Conservation (phyloP, 768 basidiomycete genomes). For the Psilocybe sp. region DNA sequence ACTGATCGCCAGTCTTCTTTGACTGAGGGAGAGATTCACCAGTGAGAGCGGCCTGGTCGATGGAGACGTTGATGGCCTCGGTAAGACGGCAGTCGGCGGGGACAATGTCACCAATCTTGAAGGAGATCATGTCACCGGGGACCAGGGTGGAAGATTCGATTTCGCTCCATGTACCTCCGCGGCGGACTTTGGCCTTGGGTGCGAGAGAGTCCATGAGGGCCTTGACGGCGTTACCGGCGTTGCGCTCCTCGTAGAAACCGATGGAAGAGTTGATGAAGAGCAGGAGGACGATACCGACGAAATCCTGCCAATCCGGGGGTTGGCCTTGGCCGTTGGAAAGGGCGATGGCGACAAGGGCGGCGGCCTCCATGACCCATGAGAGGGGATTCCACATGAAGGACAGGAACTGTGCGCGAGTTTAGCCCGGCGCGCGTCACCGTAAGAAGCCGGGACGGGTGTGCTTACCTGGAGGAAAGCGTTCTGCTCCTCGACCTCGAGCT, state of each 20-base stretch:
- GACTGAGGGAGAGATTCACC: slow-evolving; percentile 93
- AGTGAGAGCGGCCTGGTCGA: slow-evolving; percentile 97
- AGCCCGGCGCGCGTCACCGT: background rate
- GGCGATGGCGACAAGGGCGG: slow-evolving; percentile 90
- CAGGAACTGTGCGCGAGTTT: slow-evolving; percentile 54
- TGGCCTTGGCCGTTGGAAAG: slow-evolving; percentile 87
- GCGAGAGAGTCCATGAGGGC: slow-evolving; percentile 99
- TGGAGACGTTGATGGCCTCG: slow-evolving; percentile 95
- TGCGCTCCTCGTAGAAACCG: slow-evolving; percentile 97
- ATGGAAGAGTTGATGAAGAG: slow-evolving; percentile 94
- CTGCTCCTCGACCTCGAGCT: slow-evolving; percentile 86
- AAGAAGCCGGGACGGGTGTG: slow-evolving; percentile 4
- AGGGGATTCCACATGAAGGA: slow-evolving; percentile 99
- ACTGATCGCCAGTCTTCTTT: slow-evolving; percentile 94
- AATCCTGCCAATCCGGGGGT: slow-evolving; percentile 96
- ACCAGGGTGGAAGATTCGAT: slow-evolving; percentile 89
- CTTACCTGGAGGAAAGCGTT: slow-evolving; percentile 84
- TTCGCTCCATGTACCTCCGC: slow-evolving; percentile 80
- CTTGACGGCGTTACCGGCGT: slow-evolving; percentile 98
- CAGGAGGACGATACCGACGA: slow-evolving; percentile 91
- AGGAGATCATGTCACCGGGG: slow-evolving; percentile 93
- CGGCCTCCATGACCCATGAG: slow-evolving; percentile 99
- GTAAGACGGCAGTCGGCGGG: slow-evolving; percentile 97
- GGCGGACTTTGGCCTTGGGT: slow-evolving; percentile 94
- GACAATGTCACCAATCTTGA: slow-evolving; percentile 99